These are phyloP conservation scores for Silene uniflora DNA, from an alignment of 148 eudicot genomes.

Conservation along the genomic window DNA sequence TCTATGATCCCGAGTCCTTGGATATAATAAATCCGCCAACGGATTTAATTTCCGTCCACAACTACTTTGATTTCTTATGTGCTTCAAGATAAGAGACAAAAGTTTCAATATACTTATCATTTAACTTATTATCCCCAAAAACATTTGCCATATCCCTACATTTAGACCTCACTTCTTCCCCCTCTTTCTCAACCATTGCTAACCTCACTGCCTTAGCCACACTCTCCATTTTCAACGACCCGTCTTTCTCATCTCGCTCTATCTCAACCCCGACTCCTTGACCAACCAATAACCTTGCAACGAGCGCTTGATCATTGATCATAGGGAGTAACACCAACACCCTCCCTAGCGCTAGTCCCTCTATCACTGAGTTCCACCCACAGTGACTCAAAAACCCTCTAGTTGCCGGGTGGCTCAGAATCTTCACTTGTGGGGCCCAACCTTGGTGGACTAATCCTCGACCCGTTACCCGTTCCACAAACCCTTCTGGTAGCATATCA, in stretches of 20 bases:
- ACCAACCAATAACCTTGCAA: constrained; percentile 43
- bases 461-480: constrained; percentile 27
- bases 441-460: constrained; percentile 41
- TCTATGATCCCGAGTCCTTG: too few species aligned
- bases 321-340: constrained; percentile 55
- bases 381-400: constrained; percentile 70
- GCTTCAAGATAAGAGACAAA: constrained; percentile 15
- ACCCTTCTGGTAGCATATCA: constrained; percentile 47
- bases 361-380: constrained; percentile 66
- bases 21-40: too few species aligned
- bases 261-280: constrained; percentile 56
- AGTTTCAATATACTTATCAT: constrained; percentile 27
- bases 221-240: too few species aligned
- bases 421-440: constrained; percentile 69
- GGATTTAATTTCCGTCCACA: too few species aligned
- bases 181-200: too few species aligned
- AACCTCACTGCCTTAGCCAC: too few species aligned
- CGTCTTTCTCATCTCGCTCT: constrained; percentile 45
- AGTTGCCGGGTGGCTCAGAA: constrained; percentile 47
- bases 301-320: constrained; percentile 63
- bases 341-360: constrained; percentile 53
- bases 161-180: too few species aligned
- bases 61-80: too few species aligned
- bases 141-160: too few species aligned
- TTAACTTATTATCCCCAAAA: constrained; percentile 37